phyloP scores from a whole-genome alignment of 2,329 filamentous ascomycete species.

The Bertia moriformis region DNA sequence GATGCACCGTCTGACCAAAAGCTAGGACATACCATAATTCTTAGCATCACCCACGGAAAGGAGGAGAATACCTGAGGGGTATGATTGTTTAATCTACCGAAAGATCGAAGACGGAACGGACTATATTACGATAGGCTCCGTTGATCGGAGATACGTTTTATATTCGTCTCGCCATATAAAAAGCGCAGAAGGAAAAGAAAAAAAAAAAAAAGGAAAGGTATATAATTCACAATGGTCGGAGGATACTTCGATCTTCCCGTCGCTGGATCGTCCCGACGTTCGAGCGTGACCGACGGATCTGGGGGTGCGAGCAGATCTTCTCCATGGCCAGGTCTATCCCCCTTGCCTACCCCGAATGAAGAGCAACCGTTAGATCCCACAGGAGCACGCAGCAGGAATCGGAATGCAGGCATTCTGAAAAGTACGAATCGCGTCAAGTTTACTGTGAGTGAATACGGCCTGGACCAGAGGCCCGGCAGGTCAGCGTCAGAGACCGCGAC shows the following conservation, averaged over 20 bases:
- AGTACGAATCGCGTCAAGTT: conserved; percentile 17
- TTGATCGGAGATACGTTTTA: too few relatives aligned
- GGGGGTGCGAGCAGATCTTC: not conserved
- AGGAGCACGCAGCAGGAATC: conserved; percentile 13
- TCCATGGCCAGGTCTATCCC: not conserved
- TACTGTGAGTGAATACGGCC: conserved; percentile 9
- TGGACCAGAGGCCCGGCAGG: conserved; percentile 7
- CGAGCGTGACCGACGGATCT: conserved; percentile 5
- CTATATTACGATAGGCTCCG: too few relatives aligned
- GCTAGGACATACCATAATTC: too few relatives aligned
- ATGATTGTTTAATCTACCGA: too few relatives aligned
- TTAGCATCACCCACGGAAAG: too few relatives aligned
- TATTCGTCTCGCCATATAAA: too few relatives aligned
- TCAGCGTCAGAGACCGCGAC: conserved; percentile 12
- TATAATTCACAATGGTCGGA: too few relatives aligned
- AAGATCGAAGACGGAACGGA: too few relatives aligned
- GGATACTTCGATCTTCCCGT: conserved; percentile 4
- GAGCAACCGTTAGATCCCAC: conserved; percentile 8
- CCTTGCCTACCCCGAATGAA: not conserved
- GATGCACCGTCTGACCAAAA: too few relatives aligned
- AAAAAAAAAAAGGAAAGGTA: too few relatives aligned
- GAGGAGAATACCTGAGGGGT: too few relatives aligned
- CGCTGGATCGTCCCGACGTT: conserved; percentile 1
- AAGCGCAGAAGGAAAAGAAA: too few relatives aligned
- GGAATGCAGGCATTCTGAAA: conserved; percentile 20